Evolutionary conservation across 2,329 filamentous ascomycete species (phyloP), one percentile per base, ranked within the genome.

Genomic region (Aurifilum marmelostoma): DNA sequence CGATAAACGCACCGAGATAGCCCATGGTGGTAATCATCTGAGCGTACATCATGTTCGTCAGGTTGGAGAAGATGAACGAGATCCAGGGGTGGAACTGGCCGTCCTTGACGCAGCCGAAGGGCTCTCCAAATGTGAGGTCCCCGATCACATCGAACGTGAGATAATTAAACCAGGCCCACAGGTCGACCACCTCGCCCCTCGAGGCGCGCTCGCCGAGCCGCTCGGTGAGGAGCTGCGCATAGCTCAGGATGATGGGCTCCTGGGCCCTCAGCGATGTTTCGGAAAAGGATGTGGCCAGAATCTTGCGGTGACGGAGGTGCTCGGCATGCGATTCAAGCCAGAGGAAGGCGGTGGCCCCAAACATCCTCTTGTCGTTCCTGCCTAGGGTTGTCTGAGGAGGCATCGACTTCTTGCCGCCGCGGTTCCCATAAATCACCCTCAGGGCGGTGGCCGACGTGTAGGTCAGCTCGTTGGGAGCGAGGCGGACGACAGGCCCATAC

Each of bases 101-200:
- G 27, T 65, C 63, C 34, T 70, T 69, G 47, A 76, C 71, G 60
- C 73, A 75, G 66, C 66, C 72, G 43, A 76, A 76, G 6, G 73
- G 61, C 63, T 73, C 65, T 58, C 74, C 74, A 24, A 76, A 76
- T 39, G 72, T 69, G 5, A 76, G 70, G 43, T 75, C 73, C 41
- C 75, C 74, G 32, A 75, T 74, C 5, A 76, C 67, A 60, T 76
- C 75, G 52, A 76, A 76, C 14, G 74, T 74, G 27, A 71, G 71
- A 43, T 71, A 75, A 63, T 76, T 76, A 67, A 71, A 73, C 75
- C 75, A 76, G 12, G 65, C 52, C 52, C 71, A 73, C 7, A 76
- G 67, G 64, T 77, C 72, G 34, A 76, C 54, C 1, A 65, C 65
- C 37, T 71, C 63, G 9, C 71, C 72, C 12, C 58, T 63, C 9